phyloP scores from a whole-genome alignment of 129 eudicot genomes.

The Pseudognaphalium luteoalbum region DNA sequence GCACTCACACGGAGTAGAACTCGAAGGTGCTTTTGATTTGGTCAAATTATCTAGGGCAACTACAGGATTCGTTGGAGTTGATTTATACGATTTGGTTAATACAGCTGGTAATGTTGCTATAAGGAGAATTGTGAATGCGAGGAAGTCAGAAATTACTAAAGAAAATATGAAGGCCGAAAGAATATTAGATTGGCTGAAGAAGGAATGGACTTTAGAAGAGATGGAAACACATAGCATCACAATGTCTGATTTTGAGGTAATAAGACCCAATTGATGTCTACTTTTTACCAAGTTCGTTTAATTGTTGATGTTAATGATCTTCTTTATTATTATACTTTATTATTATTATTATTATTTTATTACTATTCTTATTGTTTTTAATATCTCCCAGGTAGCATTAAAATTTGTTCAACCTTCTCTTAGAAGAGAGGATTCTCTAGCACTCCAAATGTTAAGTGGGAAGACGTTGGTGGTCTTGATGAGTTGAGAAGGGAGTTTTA shows the following conservation, averaged over 20 bases:
- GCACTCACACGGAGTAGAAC: too few species aligned
- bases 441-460: conserved; percentile 81
- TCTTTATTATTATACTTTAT: neutral
- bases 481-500: conserved; percentile 62
- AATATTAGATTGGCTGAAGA: conserved; percentile 52
- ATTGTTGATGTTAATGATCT: neutral
- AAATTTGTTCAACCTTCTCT: conserved; percentile 53
- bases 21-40: conserved; percentile 71
- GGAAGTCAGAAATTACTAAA: conserved; percentile 37
- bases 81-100: conserved; percentile 58
- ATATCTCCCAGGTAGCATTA: conserved; percentile 39
- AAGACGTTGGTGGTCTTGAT: conserved; percentile 88
- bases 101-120: conserved; percentile 68
- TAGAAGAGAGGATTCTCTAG: conserved; percentile 84
- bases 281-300: neutral
- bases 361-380: neutral
- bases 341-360: neutral
- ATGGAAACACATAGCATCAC: conserved; percentile 51
- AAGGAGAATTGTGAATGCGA: conserved; percentile 64
- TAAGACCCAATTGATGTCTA: neutral
- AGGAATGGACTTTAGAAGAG: conserved; percentile 54
- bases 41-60: conserved; percentile 63
- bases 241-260: conserved; percentile 67
- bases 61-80: conserved; percentile 85
- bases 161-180: conserved; percentile 19